Base-by-base conservation (phyloP, 306 rosid species). In the Abrus precatorius region DNA sequence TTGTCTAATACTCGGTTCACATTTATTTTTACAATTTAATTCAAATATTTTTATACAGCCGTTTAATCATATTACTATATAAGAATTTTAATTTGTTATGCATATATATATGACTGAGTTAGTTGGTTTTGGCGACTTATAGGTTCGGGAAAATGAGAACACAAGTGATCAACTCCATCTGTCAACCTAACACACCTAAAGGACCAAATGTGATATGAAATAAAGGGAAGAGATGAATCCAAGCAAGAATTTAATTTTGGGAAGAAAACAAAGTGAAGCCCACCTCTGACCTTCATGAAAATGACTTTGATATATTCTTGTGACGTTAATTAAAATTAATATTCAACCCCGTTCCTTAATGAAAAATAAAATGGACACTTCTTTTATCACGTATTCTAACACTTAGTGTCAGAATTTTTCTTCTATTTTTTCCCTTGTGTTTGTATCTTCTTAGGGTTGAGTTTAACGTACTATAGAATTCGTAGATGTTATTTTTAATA, bases 161-260 rank as follows among this genome's bases (percentile, higher is more conserved):
- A 79, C 64, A 66, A 64, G 85, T 55, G 82, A 82, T 82, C 79
- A 82, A 82, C 76, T 76, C 76, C 82, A 85, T 82, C 85, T 79
- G 76, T 77, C 88, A 81, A 85, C 92, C 80, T 80, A 86, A 88
- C 85, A 60, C 82, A 87, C 85, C 88, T 75, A 80, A 66, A 84
- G 86, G 41, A 83, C 85, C 88, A 73, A 76, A 83, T 85, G 57
- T 40, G 60, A 75, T 56, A 73, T 57, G 75, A 75, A 36, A 76
- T 43, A 29, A 65, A 78, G 71, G 47, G 29, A 48, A 50, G 30
- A n/a, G n/a, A 36, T 11, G 33, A 76, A 33, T 53, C n/a, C 36
- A 71, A 78, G 71, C n/a, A 65, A 47, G 72, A n/a, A 9, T 57
- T 36, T 20, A 60, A 4, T 65, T 40, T 43, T 34, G 65, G 76